These are phyloP conservation scores for Sugiyamaella qingdaonensis DNA, from an alignment of 805 yeast species.

Conservation along the genomic window DNA sequence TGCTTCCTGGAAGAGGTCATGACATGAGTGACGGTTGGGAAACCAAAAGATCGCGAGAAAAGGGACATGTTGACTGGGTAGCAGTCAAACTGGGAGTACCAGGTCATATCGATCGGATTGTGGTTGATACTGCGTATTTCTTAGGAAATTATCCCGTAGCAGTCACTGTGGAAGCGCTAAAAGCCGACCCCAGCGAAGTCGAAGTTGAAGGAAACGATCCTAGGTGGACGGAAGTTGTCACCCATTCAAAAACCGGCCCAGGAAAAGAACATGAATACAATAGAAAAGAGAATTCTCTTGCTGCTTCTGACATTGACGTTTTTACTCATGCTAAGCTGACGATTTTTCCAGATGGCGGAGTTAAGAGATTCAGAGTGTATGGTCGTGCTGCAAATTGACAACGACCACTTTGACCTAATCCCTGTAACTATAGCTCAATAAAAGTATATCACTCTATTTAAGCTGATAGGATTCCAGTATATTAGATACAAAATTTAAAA, in stretches of 20 bases:
- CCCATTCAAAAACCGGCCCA: slow-evolving; percentile 70
- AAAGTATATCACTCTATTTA: no score
- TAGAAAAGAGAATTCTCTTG: slow-evolving; percentile 7
- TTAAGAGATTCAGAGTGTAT: slow-evolving; percentile 80
- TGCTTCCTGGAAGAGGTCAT: slow-evolving; percentile 89
- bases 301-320: slow-evolving; percentile 31
- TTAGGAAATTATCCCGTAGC: slow-evolving; percentile 92
- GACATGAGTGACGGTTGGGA: slow-evolving; percentile 99
- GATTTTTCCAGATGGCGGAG: slow-evolving; percentile 96
- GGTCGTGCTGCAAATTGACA: slow-evolving; percentile 39
- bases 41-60: slow-evolving; percentile 78
- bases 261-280: slow-evolving; percentile 67
- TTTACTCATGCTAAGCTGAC: slow-evolving; percentile 72
- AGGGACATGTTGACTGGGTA: slow-evolving; percentile 91
- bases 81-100: slow-evolving; percentile 75
- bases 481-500: no score
- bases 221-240: slow-evolving; percentile 63
- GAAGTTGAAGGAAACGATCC: slow-evolving; percentile 31
- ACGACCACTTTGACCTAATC: neutral
- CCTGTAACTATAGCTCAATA: no score
- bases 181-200: slow-evolving; percentile 37
- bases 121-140: slow-evolving; percentile 89
- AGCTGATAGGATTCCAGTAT: no score
- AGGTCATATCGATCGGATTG: slow-evolving; percentile 48
- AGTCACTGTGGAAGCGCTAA: slow-evolving; percentile 62